phyloP scores from a whole-genome alignment of 257 asterid genomes.

The Verbascum thapsus region DNA sequence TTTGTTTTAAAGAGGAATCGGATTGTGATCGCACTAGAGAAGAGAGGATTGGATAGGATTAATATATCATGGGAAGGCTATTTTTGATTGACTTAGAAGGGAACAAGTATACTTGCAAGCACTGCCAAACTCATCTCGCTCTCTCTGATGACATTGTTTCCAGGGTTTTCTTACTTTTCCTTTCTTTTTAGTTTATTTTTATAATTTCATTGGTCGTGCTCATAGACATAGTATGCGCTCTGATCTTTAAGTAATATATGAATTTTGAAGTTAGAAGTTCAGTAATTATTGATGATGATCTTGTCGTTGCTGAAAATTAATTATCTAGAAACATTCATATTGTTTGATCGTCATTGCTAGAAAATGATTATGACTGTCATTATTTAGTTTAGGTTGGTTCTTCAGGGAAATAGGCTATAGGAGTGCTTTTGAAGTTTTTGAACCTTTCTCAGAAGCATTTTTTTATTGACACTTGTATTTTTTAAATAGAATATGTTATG shows the following conservation, averaged over 20 bases:
- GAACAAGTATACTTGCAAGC: constrained; percentile 63
- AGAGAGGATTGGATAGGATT: constrained; percentile 22
- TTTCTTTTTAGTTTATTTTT: not conserved
- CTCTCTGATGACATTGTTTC: constrained; percentile 59
- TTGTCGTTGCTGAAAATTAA: constrained; percentile 9
- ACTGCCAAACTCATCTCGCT: constrained; percentile 72
- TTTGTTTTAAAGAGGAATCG: constrained; percentile 28
- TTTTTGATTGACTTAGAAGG: constrained; percentile 67
- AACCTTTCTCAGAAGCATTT: not conserved
- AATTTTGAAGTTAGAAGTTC: constrained; percentile 7
- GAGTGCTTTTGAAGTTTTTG: not conserved
- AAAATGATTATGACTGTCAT: constrained; percentile 1
- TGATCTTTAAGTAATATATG: constrained; percentile 4
- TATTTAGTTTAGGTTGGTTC: not conserved
- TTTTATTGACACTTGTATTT: not conserved
- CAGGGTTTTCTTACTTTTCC: constrained; percentile 42
- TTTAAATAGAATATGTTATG: not conserved
- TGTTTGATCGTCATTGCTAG: not conserved
- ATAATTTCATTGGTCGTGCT: not conserved
- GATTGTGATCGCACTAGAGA: constrained; percentile 10
- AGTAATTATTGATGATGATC: not conserved
- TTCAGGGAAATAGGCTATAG: no score
- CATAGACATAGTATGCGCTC: no score
- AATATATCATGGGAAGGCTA: constrained; percentile 73
- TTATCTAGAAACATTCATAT: not conserved